These are phyloP conservation scores for Pseudocercospora macadamiae DNA, from an alignment of 2,329 filamentous ascomycete genomes.

Conservation along the genomic window DNA sequence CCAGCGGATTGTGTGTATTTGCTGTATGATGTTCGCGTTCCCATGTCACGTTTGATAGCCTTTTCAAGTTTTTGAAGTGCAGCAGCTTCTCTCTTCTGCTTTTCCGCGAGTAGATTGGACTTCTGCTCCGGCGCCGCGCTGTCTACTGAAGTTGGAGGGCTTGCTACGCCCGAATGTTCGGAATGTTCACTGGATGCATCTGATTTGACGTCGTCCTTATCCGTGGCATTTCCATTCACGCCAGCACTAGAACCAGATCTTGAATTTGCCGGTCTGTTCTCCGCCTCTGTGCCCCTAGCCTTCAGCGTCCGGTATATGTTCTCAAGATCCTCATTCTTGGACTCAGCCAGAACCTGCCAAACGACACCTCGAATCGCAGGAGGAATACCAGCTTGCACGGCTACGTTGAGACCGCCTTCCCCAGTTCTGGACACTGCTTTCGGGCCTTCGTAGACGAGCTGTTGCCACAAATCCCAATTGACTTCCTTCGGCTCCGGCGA, in stretches of 20 bases:
- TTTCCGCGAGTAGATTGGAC: slow-evolving; percentile 69
- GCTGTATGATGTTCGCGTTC: slow-evolving; percentile 91
- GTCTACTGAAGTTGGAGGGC: slow-evolving; percentile 35
- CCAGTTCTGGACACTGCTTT: slow-evolving; percentile 85
- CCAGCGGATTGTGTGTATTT: slow-evolving; percentile 92
- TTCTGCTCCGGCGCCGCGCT: slow-evolving; percentile 54
- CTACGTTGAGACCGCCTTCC: slow-evolving; percentile 83
- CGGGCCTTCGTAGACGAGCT: slow-evolving; percentile 91
- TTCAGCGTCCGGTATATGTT: slow-evolving; percentile 81
- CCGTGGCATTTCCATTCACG: slow-evolving; percentile 54
- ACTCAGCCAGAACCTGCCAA: slow-evolving; percentile 96
- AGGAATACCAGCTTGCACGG: slow-evolving; percentile 91
- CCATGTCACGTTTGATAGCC: slow-evolving; percentile 85
- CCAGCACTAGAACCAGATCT: slow-evolving; percentile 40
- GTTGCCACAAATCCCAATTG: slow-evolving; percentile 99
- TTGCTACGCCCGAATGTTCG: slow-evolving; percentile 59
- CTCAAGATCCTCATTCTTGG: slow-evolving; percentile 90
- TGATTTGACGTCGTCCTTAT: slow-evolving; percentile 69
- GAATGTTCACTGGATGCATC: slow-evolving; percentile 86
- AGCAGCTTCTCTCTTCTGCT: slow-evolving; percentile 74
- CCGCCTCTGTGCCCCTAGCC: slow-evolving; percentile 78
- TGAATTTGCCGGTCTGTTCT: slow-evolving; percentile 42
- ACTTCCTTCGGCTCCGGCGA: slow-evolving; percentile 74
- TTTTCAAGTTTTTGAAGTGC: slow-evolving; percentile 85
- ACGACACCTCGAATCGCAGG: slow-evolving; percentile 96